Evolutionary conservation across 805 yeast species (phyloP).

Genomic region (Teunomyces kruisii): DNA sequence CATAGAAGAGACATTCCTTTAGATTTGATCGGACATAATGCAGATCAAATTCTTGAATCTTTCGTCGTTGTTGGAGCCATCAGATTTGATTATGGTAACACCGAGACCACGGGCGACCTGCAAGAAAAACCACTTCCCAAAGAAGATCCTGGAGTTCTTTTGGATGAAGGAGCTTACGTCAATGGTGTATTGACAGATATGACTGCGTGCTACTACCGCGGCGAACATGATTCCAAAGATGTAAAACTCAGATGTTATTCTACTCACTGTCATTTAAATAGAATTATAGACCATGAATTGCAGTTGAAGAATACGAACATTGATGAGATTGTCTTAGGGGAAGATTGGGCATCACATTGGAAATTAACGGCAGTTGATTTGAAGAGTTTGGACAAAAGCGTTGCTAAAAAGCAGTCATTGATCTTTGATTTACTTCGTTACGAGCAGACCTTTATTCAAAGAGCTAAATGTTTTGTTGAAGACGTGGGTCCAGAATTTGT

Average conservation of each 20-base stretch:
- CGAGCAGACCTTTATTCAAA: slow-evolving; percentile 67
- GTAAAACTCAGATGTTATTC: slow-evolving; percentile 30
- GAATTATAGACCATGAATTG: slow-evolving; percentile 25
- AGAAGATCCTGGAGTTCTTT: slow-evolving; percentile 11
- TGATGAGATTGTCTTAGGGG: slow-evolving; percentile 30
- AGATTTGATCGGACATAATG: slow-evolving; percentile 51
- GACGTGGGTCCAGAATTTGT: slow-evolving; percentile 41
- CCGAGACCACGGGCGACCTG: not conserved
- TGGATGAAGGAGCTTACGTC: slow-evolving; percentile 18
- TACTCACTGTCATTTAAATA: slow-evolving; percentile 31
- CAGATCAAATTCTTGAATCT: slow-evolving; percentile 46
- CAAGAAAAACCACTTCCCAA: not conserved
- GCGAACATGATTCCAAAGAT: slow-evolving; percentile 15
- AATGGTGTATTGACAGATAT: slow-evolving; percentile 46
- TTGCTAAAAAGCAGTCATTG: slow-evolving; percentile 68
- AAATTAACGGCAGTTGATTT: slow-evolving; percentile 55
- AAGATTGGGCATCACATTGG: slow-evolving; percentile 71
- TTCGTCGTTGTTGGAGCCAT: slow-evolving; percentile 42
- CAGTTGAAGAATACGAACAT: slow-evolving; percentile 19
- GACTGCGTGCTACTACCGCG: slow-evolving; percentile 46
- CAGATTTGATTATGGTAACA: slow-evolving; percentile 18
- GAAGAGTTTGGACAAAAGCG: slow-evolving; percentile 47
- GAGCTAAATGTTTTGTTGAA: slow-evolving; percentile 64
- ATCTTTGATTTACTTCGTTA: slow-evolving; percentile 71
- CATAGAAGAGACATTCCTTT: slow-evolving; percentile 50